Base-by-base conservation (phyloP, 2,329 filamentous ascomycete genomes). In the Dothistroma pini region DNA sequence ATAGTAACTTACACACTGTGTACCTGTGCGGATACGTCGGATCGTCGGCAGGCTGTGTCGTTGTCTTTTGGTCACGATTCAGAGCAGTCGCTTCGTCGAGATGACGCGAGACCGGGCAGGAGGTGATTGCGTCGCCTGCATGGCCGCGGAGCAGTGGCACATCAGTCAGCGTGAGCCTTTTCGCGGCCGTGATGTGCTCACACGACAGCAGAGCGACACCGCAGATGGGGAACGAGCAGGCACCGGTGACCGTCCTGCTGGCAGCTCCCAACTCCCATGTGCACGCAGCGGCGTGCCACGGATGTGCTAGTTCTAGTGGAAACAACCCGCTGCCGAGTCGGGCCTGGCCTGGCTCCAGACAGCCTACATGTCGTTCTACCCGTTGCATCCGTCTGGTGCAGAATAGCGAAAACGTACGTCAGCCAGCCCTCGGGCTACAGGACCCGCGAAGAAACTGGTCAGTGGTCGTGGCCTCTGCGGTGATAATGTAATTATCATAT, bases 41-140 rank as follows among this genome's bases (percentile, higher is more conserved):
- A 62, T 62, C 48, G 53, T 47, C 59, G 59, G 54, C 57, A 58
- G 41, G 31, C 29, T 38, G 38, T 52, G 54, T 29, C 21, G 29
- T n/a, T 7, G 21, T 34, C n/a, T 16, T 25, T 1, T 32, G 31
- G 34, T 53, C 25, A 29, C 6, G 3, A 44, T 44, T 16, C 38
- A 41, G 38, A 41, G 38, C 38, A 41, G 14, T 54, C 34, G 54
- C 48, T 48, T 22, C 21, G 34, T 55, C 34, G 34, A 41, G 44
- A 35, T 61, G 59, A 61, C 55, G 54, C 54, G 59, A 61, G 55
- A 54, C 47, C 47, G 47, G 22, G 12, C 47, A 4, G 1, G 5
- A 3, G 35, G 47, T 16, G 44, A 41, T 51, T 51, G 52, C 44
- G 58, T 56, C 58, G 34, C 31, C 31, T 44, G 58, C 58, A 51